A percentile compares a stretch with the other conserved stretches of the same genome.
Conservation (phyloP, 768 basidiomycete species). For the Hygrocybe punicea region DNA sequence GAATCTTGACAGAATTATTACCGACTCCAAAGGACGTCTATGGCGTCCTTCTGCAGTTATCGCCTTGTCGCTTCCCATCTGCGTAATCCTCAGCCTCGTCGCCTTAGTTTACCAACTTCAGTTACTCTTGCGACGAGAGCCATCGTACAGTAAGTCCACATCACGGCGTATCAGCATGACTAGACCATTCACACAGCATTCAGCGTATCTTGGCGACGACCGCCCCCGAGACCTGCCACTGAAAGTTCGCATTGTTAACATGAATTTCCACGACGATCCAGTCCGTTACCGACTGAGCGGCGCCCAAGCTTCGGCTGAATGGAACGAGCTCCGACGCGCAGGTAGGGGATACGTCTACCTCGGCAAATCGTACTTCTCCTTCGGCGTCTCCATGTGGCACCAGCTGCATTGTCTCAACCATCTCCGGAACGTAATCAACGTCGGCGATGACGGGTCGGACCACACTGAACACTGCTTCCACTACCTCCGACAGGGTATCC, state of each 20-base stretch:
- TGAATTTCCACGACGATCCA: constrained; percentile 14
- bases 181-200: too few species aligned
- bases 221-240: constrained; percentile 14
- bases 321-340: constrained; percentile 14
- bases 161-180: too few species aligned
- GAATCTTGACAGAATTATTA: too few species aligned
- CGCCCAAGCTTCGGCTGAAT: constrained; percentile 5
- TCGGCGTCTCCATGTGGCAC: constrained; percentile 38
- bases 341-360: constrained; percentile 35
- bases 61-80: too few species aligned
- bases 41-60: too few species aligned
- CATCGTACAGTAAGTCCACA: too few species aligned
- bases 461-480: constrained; percentile 40
- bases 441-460: constrained; percentile 10
- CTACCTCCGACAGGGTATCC: constrained; percentile 37
- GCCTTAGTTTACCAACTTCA: too few species aligned
- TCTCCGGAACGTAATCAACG: constrained; percentile 30
- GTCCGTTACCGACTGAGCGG: constrained; percentile 8
- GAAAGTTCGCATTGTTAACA: constrained; percentile 12
- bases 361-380: constrained; percentile 32
- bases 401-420: constrained; percentile 39
- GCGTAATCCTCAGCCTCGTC: too few species aligned
- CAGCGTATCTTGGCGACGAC: constrained; percentile 11
- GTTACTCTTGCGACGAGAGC: too few species aligned
- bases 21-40: too few species aligned